Evolutionary conservation across 2,329 filamentous ascomycete species (phyloP), one percentile per base, ranked within the genome.

Genomic region (Aspergillus hortae): DNA sequence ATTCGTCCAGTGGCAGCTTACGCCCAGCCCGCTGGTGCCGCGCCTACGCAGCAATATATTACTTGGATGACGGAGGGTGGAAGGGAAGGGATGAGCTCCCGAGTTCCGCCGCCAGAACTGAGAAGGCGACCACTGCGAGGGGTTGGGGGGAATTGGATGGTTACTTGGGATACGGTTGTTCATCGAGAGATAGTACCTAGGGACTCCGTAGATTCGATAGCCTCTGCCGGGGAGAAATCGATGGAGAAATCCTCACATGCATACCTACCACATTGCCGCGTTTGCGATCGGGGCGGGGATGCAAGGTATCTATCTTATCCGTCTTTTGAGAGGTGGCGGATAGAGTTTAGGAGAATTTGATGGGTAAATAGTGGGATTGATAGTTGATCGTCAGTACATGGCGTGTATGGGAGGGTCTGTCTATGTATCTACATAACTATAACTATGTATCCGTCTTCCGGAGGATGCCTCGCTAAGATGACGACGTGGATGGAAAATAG

Each of bases 321-420:
- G 23, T 23, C 23, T 23, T 23, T 23, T 6, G 23, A 23, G 23
- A 23, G 4, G 23, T 23, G 12, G 40, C 19, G 15, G 40, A 42
- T 42, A 42, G 40, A 42, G 40, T 42, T 42, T 42, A 42, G 40
- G 40, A 42, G 40, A 42, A 42, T 19, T 42, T 21, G 15, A 42
- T 42, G 17, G 15, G 5, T 42, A 42, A 42, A 42, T 42, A 42
- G 40, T 42, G 17, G 40, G 11, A 19, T 42, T 42, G 40, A 42
- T 42, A 42, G n/a, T 42, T 42, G 40, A 17, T 42, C 15, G 6
- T 42, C 19, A 12, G 40, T 42, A 19, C 17, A 38, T 38, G 27
- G 7, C 27, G 35, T 38, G 35, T 12, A 41, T 42, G 40, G 40
- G 40, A 42, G 40, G 40, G 40, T 17, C 17, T 25, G 19, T n/a